Percentiles rank a stretch among this genome's conserved stretches.
Evolutionary conservation across 352 stramenopile species (phyloP).

Genomic region (Globisporangium polare): DNA sequence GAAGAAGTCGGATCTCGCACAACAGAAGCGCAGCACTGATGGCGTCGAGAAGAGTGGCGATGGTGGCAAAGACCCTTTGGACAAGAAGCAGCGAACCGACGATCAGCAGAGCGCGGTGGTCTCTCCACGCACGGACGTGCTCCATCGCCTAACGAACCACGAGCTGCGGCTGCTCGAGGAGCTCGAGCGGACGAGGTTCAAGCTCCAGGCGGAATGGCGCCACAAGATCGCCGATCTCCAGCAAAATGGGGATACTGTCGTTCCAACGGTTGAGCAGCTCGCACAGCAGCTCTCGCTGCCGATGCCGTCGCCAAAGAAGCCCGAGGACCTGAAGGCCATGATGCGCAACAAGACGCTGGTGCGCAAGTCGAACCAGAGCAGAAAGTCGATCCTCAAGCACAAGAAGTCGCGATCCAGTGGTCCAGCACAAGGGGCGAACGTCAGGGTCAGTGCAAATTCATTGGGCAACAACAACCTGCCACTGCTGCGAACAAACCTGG

Average conservation of each 20-base stretch:
- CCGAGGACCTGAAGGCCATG: slow-evolving; percentile 25
- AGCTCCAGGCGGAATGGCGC: slow-evolving; percentile 63
- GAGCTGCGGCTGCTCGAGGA: slow-evolving; percentile 73
- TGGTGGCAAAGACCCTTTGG: not conserved
- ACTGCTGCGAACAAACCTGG: slow-evolving; percentile 29
- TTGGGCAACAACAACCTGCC: not conserved
- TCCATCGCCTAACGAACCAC: slow-evolving; percentile 74
- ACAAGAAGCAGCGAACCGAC: not conserved
- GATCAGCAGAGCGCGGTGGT: slow-evolving; percentile 7
- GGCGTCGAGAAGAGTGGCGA: not conserved
- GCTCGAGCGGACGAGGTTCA: slow-evolving; percentile 65
- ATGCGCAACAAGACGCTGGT: slow-evolving; percentile 47
- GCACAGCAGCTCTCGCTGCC: slow-evolving; percentile 32
- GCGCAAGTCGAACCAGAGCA: slow-evolving; percentile 37
- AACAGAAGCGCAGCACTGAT: slow-evolving; percentile 1
- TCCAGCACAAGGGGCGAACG: not conserved
- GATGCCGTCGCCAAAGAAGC: slow-evolving; percentile 7
- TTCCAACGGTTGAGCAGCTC: slow-evolving; percentile 32
- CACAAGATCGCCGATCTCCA: slow-evolving; percentile 59
- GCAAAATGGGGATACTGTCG: slow-evolving; percentile 24
- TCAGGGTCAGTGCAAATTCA: not conserved
- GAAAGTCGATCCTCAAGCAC: slow-evolving; percentile 39
- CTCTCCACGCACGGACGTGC: slow-evolving; percentile 55
- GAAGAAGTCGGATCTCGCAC: slow-evolving; percentile 13
- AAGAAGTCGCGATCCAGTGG: slow-evolving; percentile 25